Evolutionary conservation across 257 asterid species (phyloP).

Genomic region (Solanum tarapatanum): DNA sequence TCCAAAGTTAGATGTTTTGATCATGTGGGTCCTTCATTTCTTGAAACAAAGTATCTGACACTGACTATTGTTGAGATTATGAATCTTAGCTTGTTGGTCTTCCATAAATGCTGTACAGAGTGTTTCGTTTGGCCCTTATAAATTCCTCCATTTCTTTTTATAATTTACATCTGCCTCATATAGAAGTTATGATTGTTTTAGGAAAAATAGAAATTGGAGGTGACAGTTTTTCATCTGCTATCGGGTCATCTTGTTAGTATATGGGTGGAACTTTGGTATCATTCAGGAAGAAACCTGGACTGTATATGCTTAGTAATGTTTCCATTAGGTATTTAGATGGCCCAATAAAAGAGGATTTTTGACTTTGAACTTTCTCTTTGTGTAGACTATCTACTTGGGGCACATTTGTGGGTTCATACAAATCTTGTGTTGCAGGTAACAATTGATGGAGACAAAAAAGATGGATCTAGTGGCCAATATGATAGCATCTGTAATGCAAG

Average conservation of each 20-base stretch:
- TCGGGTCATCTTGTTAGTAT: background rate
- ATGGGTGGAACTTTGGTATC: background rate
- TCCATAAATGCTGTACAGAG: background rate
- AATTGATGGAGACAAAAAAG: conserved; percentile 62
- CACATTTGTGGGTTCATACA: background rate
- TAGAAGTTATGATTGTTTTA: background rate
- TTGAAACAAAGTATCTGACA: background rate
- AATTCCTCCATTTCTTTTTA: background rate
- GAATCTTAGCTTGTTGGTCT: background rate
- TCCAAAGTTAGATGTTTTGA: background rate
- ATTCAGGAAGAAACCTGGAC: background rate
- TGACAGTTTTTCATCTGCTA: background rate
- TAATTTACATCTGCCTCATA: background rate
- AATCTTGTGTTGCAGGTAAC: conserved; percentile 37
- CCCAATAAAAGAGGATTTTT: background rate
- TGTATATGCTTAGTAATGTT: background rate
- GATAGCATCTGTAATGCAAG: conserved; percentile 86
- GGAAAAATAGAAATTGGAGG: background rate
- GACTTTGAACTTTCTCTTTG: background rate
- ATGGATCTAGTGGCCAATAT: conserved; percentile 53
- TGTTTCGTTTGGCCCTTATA: background rate
- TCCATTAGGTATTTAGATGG: background rate
- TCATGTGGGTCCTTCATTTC: background rate
- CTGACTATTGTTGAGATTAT: background rate
- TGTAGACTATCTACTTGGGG: background rate